A percentile compares a stretch with the other conserved stretches of the same genome.
Conservation (phyloP, 2,329 filamentous ascomycete species). For the Fusarium ramigenum region DNA sequence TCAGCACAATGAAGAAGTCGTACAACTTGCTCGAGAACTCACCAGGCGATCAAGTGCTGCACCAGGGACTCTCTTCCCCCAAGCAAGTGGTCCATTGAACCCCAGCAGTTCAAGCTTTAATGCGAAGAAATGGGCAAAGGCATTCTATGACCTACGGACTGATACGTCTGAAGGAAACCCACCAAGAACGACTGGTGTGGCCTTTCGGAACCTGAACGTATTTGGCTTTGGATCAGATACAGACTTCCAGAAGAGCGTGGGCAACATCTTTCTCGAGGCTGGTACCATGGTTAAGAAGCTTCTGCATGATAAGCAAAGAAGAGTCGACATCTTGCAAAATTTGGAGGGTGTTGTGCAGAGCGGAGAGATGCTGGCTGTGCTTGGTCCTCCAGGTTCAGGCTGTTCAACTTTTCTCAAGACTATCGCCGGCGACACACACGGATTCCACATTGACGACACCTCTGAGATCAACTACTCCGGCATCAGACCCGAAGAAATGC, state of each 20-base stretch:
- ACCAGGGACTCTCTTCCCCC: conserved; percentile 43
- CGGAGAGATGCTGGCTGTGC: conserved; percentile 77
- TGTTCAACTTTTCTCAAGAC: conserved; percentile 86
- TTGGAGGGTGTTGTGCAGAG: conserved; percentile 72
- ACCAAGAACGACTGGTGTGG: conserved; percentile 43
- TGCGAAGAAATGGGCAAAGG: conserved; percentile 55
- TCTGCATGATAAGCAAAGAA: conserved; percentile 56
- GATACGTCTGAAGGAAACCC: conserved; percentile 39
- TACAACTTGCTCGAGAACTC: conserved; percentile 44
- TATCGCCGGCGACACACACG: conserved; percentile 80
- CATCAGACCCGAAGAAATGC: conserved; percentile 75
- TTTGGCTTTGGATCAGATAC: conserved; percentile 44
- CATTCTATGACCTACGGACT: conserved; percentile 44
- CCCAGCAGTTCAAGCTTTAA: conserved; percentile 53
- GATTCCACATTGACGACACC: conserved; percentile 72
- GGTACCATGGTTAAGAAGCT: conserved; percentile 26
- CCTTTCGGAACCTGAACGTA: conserved; percentile 41
- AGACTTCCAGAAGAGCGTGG: conserved; percentile 44
- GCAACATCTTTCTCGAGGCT: conserved; percentile 38
- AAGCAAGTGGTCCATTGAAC: conserved; percentile 46
- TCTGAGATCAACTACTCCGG: conserved; percentile 80
- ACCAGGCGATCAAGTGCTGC: conserved; percentile 41
- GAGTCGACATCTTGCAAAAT: conserved; percentile 71
- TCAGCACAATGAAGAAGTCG: conserved; percentile 30
- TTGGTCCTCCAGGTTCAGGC: conserved; percentile 73